Base-by-base conservation (phyloP, 306 rosid species). In the Boehmeria nivea region DNA sequence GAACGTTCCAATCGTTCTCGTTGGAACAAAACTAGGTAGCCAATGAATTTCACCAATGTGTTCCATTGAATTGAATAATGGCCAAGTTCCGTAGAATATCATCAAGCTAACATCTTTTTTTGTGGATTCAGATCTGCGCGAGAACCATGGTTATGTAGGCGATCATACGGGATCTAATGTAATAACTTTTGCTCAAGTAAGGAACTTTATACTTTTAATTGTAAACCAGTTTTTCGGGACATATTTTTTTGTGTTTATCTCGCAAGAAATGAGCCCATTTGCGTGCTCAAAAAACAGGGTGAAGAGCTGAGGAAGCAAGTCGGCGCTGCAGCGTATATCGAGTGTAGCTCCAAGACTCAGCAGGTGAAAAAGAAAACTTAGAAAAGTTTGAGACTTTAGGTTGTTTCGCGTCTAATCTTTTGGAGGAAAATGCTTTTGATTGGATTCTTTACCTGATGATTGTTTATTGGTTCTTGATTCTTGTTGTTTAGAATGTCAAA, bases 281-380 rank as follows among this genome's bases (percentile, higher is more conserved):
- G 8, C 9, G 18, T 21, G 67, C 24, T 36, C 65, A n/a, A 20
- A 3, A 67, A 39, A 46, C 58, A 87, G 99, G 99, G 99, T 26
- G 99, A 91, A 81, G 99, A 91, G 76, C 79, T 91, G 48, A 83
- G 99, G 75, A 91, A 87, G 71, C 99, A 87, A 82, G 78, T 87
- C 63, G 99, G 99, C 23, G 99, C 99, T 2, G 95, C 96, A 8
- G 96, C 99, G 27, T 91, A 84, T 66, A 82, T 91, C 13, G 99
- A 87, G 68, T 91, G 99, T 77, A 91, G 99, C 61, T 91, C 99
- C 1, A 91, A 91, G 81, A 84, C 99, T 50, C 99, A 91, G 68
- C 99, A 87, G 96, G 99, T 91, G n/a, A n/a, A n/a, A n/a, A n/a
- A n/a, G n/a, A n/a, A 71, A 20, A 24, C 12, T 37, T 25, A 0